phyloP scores from a whole-genome alignment of 129 eudicot species.

The Ambrosia trifida region DNA sequence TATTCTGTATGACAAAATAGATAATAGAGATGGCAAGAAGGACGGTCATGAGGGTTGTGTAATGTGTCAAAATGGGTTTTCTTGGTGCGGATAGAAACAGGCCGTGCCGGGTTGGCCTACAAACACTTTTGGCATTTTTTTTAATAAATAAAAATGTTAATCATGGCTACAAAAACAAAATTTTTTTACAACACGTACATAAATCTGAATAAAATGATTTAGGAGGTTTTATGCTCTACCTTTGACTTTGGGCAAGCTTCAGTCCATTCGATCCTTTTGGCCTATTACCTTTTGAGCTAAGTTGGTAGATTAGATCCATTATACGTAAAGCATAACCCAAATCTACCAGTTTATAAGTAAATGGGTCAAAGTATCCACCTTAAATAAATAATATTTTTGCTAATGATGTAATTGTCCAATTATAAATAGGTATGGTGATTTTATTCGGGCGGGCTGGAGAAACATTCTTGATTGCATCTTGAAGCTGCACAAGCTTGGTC shows the following conservation, averaged over 20 bases:
- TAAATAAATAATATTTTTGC: background rate
- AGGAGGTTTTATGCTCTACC: slow-evolving; percentile 1
- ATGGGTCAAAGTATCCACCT: background rate
- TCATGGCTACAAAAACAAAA: background rate
- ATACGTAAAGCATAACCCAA: background rate
- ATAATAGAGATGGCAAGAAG: background rate
- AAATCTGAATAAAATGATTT: slow-evolving; percentile 5
- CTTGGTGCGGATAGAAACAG: background rate
- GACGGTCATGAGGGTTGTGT: background rate
- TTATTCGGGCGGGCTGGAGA: slow-evolving; percentile 85
- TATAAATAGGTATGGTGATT: slow-evolving; percentile 71
- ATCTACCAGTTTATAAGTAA: background rate
- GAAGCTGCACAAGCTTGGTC: slow-evolving; percentile 86
- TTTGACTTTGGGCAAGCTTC: background rate
- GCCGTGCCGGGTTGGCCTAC: background rate
- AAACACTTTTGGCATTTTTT: background rate
- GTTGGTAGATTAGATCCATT: background rate
- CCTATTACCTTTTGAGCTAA: background rate
- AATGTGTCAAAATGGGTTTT: background rate
- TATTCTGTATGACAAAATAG: background rate
- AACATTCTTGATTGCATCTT: slow-evolving; percentile 77
- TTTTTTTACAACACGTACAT: background rate
- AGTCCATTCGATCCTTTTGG: background rate
- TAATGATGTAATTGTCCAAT: slow-evolving; percentile 21
- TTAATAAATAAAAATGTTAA: background rate